Evolutionary conservation across 73 alveolate species (phyloP).

Genomic region (Chromera velia): DNA sequence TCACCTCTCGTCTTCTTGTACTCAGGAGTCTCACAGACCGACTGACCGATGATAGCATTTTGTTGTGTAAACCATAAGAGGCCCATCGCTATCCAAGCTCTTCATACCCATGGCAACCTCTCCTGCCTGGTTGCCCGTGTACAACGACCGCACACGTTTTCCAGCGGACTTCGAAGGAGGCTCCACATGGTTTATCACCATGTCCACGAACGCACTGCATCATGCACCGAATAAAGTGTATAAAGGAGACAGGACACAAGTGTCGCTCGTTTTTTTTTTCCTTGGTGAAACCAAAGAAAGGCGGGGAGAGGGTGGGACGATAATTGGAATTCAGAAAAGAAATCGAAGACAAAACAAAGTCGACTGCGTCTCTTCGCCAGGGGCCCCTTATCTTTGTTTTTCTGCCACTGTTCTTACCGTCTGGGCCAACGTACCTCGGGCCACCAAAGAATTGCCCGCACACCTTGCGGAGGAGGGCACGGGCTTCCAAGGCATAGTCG

Average conservation of each 20-base stretch:
- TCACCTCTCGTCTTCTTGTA: no score
- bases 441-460: not conserved
- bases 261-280: not conserved
- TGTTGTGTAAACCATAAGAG: constrained; percentile 1
- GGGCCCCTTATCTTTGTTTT: constrained; percentile 80
- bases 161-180: constrained; percentile 68
- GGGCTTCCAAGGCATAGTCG: constrained; percentile 34
- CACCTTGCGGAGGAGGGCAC: constrained; percentile 22
- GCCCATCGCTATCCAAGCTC: constrained; percentile 41
- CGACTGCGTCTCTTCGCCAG: no score
- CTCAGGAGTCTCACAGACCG: no score
- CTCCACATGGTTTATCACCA: constrained; percentile 68
- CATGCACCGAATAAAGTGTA: not conserved
- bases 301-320: no score
- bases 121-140: constrained; percentile 74
- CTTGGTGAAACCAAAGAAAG: constrained; percentile 64
- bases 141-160: constrained; percentile 69
- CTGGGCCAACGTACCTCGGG: not conserved
- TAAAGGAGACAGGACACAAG: no score
- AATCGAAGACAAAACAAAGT: not conserved
- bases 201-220: constrained; percentile 53
- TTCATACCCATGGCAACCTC: constrained; percentile 61
- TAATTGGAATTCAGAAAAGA: constrained; percentile 71
- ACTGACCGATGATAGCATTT: constrained; percentile 13
- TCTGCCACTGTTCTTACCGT: not conserved